Evolutionary conservation across 2,329 filamentous ascomycete genomes (phyloP), one percentile per base, ranked within the genome.

Genomic region (Pestalotiopsis sp.): DNA sequence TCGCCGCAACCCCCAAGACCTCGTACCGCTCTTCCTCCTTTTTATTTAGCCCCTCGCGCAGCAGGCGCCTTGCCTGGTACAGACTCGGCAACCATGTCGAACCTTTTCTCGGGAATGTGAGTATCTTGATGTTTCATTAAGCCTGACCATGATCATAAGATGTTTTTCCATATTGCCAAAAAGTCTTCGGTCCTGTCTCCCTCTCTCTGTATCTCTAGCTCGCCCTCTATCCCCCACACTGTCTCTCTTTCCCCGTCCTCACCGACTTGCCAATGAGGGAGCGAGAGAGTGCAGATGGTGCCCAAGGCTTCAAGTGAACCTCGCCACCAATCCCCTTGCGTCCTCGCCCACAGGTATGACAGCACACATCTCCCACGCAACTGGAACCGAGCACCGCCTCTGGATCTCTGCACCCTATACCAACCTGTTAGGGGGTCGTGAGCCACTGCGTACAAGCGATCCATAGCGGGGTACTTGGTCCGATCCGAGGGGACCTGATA

Each of bases 21-120:
- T 62, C 59, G 59, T 62, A 64, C 61, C 61, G 61, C 45, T 38
- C 49, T 38, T 36, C 27, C 66, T n/a, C 20, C 66, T 36, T 36
- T 52, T 52, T 66, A 58, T 41, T 56, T 67, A 36, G 59, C 66
- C 49, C 39, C 25, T 57, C 49, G 66, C 59, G 27, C 41, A 56
- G 45, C 59, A 36, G 66, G 65, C 58, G 41, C 49, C 56, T 63
- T 25, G n/a, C 39, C 65, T 67, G 45, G 45, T 66, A 25, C 64
- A 58, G n/a, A 56, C 71, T 70, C 72, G 72, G 71, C 73, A 74
- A 81, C 75, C 77, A 89, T 89, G 86, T 89, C 87, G 74, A 88
- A 88, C 81, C 81, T 89, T 75, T 89, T 89, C 78, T 89, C 86
- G 76, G 86, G 87, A 80, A 89, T 89, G 87, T 89, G 83, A 86